Conservation (phyloP, 2,329 filamentous ascomycete species). For the Aspergillus udagawae region DNA sequence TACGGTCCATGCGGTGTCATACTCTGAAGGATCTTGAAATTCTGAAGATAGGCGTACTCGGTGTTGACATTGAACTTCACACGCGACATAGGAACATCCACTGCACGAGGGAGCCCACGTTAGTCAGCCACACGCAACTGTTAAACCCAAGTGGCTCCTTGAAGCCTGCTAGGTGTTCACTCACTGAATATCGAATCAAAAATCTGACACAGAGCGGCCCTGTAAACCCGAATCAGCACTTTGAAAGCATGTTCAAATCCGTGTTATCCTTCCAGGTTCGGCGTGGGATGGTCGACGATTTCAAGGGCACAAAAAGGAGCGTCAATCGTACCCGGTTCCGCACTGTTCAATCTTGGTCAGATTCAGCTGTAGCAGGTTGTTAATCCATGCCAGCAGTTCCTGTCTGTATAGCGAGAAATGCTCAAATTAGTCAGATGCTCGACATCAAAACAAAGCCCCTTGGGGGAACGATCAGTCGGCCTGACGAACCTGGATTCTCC, state of each 20-base stretch:
- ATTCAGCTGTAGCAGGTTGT: slow-evolving; percentile 96
- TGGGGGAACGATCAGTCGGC: slow-evolving; percentile 9
- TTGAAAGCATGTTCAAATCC: slow-evolving; percentile 1
- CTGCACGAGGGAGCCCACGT: slow-evolving; percentile 30
- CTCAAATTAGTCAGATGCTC: slow-evolving; percentile 8
- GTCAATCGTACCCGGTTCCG: slow-evolving; percentile 75
- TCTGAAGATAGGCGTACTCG: slow-evolving; percentile 96
- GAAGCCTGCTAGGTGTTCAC: slow-evolving; percentile 20
- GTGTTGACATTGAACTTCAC: slow-evolving; percentile 98
- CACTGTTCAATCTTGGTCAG: slow-evolving; percentile 99
- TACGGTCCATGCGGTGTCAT: slow-evolving; percentile 34
- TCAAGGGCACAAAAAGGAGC: slow-evolving; percentile 7
- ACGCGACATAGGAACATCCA: slow-evolving; percentile 87
- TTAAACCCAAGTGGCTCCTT: not conserved
- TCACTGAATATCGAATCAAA: slow-evolving; percentile 94
- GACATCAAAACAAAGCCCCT: slow-evolving; percentile 10
- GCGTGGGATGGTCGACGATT: not conserved
- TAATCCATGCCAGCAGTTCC: slow-evolving; percentile 93
- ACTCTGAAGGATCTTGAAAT: slow-evolving; percentile 98
- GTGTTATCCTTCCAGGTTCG: not conserved
- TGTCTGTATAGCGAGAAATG: slow-evolving; percentile 58
- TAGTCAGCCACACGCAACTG: not conserved
- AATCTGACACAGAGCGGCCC: slow-evolving; percentile 92
- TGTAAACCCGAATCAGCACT: slow-evolving; percentile 37
- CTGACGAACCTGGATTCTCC: slow-evolving; percentile 59